Conservation (phyloP, 2,329 filamentous ascomycete species). For the Albophoma yamanashiensis region DNA sequence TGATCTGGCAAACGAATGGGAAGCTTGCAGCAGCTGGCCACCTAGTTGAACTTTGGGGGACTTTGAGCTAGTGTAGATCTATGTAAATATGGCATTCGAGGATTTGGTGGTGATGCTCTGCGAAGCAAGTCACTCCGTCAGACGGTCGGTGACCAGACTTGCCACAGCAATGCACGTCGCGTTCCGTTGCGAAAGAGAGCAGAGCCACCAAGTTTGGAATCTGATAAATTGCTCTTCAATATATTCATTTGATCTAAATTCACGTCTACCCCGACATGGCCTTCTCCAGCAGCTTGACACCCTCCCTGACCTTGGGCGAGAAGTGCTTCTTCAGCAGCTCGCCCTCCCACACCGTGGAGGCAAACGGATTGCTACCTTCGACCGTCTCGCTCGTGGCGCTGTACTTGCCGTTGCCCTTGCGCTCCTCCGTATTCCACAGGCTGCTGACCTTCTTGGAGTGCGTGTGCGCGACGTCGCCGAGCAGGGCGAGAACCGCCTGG, state of each 20-base stretch:
- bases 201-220: not conserved
- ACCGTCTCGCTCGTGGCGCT: slow-evolving; percentile 62
- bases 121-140: not conserved
- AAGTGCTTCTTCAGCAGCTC: slow-evolving; percentile 80
- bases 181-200: not conserved
- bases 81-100: not conserved
- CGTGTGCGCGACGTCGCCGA: slow-evolving; percentile 68
- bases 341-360: slow-evolving; percentile 85
- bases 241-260: not conserved
- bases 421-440: slow-evolving; percentile 93
- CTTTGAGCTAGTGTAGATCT: not conserved
- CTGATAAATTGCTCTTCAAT: not conserved
- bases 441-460: slow-evolving; percentile 73
- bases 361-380: slow-evolving; percentile 84
- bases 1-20: not conserved
- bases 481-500: slow-evolving; percentile 65
- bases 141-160: not conserved
- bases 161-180: not conserved
- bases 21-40: not conserved
- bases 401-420: slow-evolving; percentile 81
- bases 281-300: slow-evolving; percentile 59
- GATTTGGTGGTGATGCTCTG: not conserved
- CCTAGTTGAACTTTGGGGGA: not conserved
- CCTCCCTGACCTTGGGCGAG: slow-evolving; percentile 75
- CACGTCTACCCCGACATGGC: slow-evolving; percentile 29